A percentile compares a stretch with the other conserved stretches of the same genome.
phyloP scores from a whole-genome alignment of 164 flowering plant species.

The Stephania cephalantha region DNA sequence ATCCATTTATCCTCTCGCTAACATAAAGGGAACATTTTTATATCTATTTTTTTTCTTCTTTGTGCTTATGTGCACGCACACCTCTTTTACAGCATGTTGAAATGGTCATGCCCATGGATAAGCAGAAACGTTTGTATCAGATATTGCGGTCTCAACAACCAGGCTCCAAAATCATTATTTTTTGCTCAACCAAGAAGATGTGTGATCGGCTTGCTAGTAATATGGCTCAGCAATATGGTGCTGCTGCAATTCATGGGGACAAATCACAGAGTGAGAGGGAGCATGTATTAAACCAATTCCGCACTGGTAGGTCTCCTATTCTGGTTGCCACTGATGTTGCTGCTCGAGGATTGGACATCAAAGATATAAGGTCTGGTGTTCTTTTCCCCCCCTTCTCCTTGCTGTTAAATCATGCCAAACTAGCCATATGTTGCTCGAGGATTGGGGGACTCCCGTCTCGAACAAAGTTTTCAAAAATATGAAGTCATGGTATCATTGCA shows the following conservation, averaged over 20 bases:
- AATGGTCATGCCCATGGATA: constrained; percentile 57
- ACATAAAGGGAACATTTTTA: neutral
- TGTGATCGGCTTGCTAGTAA: constrained; percentile 75
- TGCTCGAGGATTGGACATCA: constrained; percentile 80
- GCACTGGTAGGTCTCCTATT: constrained; percentile 64
- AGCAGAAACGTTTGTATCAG: constrained; percentile 71
- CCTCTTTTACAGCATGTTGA: constrained; percentile 58
- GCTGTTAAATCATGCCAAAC: too few relatives aligned
- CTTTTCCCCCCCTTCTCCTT: neutral
- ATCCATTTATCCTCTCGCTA: neutral
- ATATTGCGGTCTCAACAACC: constrained; percentile 79
- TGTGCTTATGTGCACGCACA: neutral
- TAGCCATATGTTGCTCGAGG: too few relatives aligned
- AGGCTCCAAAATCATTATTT: constrained; percentile 72
- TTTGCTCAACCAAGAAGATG: constrained; percentile 92
- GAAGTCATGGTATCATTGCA: too few relatives aligned
- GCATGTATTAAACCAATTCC: constrained; percentile 65
- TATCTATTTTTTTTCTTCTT: neutral
- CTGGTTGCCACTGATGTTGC: constrained; percentile 97
- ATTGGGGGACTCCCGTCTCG: too few relatives aligned
- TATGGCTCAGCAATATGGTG: constrained; percentile 63
- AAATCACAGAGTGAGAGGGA: constrained; percentile 88
- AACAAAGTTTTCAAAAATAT: too few relatives aligned
- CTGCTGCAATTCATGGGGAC: constrained; percentile 94
- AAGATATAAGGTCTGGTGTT: constrained; percentile 68